Percentiles rank a stretch among this genome's conserved stretches.
Conservation (phyloP, 2,329 filamentous ascomycete species). For the Fusarium piperis region DNA sequence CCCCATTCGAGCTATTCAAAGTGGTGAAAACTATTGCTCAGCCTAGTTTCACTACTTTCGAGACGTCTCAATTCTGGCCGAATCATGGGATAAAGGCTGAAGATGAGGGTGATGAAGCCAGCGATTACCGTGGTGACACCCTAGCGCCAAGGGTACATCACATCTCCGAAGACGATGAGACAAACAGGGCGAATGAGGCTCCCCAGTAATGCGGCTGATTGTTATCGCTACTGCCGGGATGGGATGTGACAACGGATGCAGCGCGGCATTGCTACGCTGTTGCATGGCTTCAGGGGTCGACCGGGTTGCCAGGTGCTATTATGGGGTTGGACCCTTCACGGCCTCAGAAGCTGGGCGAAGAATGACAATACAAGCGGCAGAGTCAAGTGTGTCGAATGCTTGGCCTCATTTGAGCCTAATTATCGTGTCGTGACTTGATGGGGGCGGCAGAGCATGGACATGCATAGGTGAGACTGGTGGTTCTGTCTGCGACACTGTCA, state of each 20-base stretch:
- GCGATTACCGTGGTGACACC: not conserved
- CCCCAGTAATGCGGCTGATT: not conserved
- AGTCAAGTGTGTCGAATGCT: not conserved
- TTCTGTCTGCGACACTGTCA: not conserved
- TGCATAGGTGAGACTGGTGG: not conserved
- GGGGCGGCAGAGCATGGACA: not conserved
- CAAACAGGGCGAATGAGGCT: not conserved
- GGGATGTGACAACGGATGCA: not conserved
- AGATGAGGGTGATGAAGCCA: not conserved
- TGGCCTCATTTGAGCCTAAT: not conserved
- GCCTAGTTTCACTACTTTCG: not conserved
- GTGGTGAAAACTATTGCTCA: not conserved
- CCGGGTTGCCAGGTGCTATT: not conserved
- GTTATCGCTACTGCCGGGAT: not conserved
- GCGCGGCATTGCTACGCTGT: not conserved
- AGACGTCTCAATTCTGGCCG: not conserved
- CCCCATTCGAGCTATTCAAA: not conserved
- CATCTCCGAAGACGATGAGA: not conserved
- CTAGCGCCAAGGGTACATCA: not conserved
- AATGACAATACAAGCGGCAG: not conserved
- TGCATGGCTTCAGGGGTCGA: not conserved
- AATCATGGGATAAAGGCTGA: not conserved
- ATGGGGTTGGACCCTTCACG: not conserved
- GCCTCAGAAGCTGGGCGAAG: not conserved
- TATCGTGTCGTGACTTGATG: not conserved